A percentile compares a stretch with the other conserved stretches of the same genome.
phyloP scores from a whole-genome alignment of 441 rosid species.

The Adansonia grandidieri region DNA sequence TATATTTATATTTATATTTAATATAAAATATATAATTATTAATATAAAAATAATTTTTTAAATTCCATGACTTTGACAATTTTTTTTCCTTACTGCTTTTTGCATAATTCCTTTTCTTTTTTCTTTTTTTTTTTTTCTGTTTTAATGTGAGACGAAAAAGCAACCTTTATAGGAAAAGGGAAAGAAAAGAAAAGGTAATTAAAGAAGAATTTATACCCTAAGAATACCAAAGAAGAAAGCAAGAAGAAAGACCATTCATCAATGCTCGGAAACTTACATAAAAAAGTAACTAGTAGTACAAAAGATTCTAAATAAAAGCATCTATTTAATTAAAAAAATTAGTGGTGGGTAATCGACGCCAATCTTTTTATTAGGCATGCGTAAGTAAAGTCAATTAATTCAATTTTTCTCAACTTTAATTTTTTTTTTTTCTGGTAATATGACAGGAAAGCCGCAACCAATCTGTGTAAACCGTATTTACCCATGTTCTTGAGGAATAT shows the following conservation, averaged over 20 bases:
- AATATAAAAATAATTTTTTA: too few relatives aligned
- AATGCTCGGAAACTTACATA: neutral
- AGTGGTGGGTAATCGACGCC: neutral
- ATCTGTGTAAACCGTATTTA: neutral
- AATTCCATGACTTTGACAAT: too few relatives aligned
- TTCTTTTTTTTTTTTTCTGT: neutral
- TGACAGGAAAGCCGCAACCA: neutral
- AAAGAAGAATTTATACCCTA: constrained; percentile 11
- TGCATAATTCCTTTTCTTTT: neutral
- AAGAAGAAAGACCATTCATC: neutral
- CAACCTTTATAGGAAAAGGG: neutral
- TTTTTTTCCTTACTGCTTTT: neutral
- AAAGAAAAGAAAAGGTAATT: neutral
- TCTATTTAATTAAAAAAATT: neutral
- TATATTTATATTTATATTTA: too few relatives aligned
- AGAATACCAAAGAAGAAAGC: neutral
- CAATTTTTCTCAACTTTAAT: neutral
- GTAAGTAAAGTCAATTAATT: constrained; percentile 1
- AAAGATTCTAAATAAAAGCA: constrained; percentile 25
- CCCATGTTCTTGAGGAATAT: constrained; percentile 14
- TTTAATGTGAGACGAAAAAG: neutral
- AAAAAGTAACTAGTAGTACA: neutral
- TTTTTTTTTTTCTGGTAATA: neutral
- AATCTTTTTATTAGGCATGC: constrained; percentile 15
- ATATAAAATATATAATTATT: too few relatives aligned